Evolutionary conservation across 2,329 filamentous ascomycete genomes (phyloP), one percentile per base, ranked within the genome.

Genomic region (Dothistroma pini): DNA sequence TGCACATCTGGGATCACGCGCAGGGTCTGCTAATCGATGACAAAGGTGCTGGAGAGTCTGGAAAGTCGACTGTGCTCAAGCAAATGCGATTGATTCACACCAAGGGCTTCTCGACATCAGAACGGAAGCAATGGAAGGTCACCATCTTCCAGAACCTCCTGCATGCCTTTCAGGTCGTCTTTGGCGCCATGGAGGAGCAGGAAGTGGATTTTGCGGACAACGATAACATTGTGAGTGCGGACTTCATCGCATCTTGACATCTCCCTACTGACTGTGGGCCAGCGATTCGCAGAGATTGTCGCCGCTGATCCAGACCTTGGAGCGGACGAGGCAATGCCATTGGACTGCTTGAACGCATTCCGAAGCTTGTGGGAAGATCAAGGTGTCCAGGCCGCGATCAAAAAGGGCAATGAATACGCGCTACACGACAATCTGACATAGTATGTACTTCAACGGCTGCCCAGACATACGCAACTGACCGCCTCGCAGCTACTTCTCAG

Each of bases 81-180:
- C 93, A 97, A 82, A 97, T 99, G 95, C 93, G 93, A 76, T 87
- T 99, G 77, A 97, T 99, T 70, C 95, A 97, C 76, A 87, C 91
- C 14, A 88, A 92, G 76, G 93, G 95, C 55, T 97, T 97, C 79
- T 91, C 87, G 72, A 89, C 90, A 71, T 87, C 86, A 66, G 95
- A 97, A 76, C 90, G 92, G 76, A 86, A 96, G 67, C 91, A 97
- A 81, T 96, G 91, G 84, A 92, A 95, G 70, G 90, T 92, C 16
- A 93, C 97, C 71, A 93, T 97, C 68, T 97, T 97, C 78, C 93
- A 89, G 77, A 99, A 99, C 76, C 84, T 97, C 67, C 82, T 97
- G 56, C 90, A 96, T 69, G 93, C 93, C 2, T 95, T 96, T 80
- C 91, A 93, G 75, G 86, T 93, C 68, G 89, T 97, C 66, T 84